Evolutionary conservation across 78 protist species (phyloP).

Genomic region (Chrysochromulina tobinii): DNA sequence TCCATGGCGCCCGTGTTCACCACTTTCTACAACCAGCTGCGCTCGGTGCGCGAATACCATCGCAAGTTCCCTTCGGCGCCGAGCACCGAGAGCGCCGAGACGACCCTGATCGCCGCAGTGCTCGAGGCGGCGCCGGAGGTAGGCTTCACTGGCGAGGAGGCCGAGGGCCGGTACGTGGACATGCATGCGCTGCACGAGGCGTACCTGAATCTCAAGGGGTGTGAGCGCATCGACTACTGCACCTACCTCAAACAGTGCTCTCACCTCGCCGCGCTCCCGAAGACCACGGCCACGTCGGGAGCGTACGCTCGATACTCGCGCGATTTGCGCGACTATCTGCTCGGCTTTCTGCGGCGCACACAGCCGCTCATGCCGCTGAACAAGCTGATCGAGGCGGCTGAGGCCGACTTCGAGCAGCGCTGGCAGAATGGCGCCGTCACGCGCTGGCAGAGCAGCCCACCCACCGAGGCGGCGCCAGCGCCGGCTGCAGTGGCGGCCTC

Average conservation of each 20-base stretch:
- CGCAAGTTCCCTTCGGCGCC: neutral
- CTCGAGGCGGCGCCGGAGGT: neutral
- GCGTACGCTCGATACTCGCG: neutral
- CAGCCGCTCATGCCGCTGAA: neutral
- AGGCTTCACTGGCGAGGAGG: constrained; percentile 21
- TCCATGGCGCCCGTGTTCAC: neutral
- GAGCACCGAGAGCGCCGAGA: neutral
- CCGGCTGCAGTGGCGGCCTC: neutral
- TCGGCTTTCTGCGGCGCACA: neutral
- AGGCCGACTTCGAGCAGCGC: neutral
- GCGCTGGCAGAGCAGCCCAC: neutral
- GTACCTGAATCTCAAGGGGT: neutral
- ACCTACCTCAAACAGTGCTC: neutral
- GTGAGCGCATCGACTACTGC: neutral
- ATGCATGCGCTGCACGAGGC: neutral
- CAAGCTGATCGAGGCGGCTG: neutral
- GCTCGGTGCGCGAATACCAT: neutral
- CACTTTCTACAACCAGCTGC: neutral
- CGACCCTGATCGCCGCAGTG: neutral
- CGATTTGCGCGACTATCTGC: neutral
- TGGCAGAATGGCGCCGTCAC: neutral
- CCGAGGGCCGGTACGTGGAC: neutral
- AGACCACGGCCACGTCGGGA: neutral
- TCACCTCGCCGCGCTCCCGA: neutral
- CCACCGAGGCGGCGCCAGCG: neutral